Base-by-base conservation (phyloP, 2,329 filamentous ascomycete species). In the Sporothrix phasma region DNA sequence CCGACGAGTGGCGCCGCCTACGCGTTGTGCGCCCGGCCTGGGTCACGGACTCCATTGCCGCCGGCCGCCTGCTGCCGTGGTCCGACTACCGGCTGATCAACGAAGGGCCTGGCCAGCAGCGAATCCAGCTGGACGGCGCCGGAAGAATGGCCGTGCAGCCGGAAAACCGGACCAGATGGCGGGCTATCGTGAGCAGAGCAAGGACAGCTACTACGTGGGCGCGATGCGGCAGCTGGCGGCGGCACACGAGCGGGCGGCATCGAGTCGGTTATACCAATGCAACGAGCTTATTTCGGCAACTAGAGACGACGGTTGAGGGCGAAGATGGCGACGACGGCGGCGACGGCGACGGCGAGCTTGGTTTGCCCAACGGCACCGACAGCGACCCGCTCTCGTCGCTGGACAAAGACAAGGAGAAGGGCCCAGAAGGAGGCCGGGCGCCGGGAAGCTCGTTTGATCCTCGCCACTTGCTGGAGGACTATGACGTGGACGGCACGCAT, bases 1-100 rank as follows among this genome's bases (percentile, higher is more conserved):
- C 86, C 31, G 84, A 93, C 62, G 94, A 99, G 68, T 97, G 96
- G 72, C 83, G 81, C 62, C 86, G 84, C 68, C 97, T 97, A 74
- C 86, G 93, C 53, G 90, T 99, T 43, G 94, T 97, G 60, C 96
- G 94, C 74, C 94, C 94, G 0, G 87, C 90, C 22, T 99, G 94
- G 94, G 84, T 99, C 3, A 87, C 91, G 15, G 93, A 99, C 69
- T 97, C 92, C 66, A 84, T 97, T 53, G 80, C 84, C 64, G 89
- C 90, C 6, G 91, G 91, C 5, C 88, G 84, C 70, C 76, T 97
- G 51, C 78, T 97, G 31, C 88, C 93, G 0, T 99, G 95, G 94
- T 81, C 88, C 66, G 80, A 86, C 13, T 99, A 94, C 72, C 85
- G 90, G 34, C 86, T 97, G 0, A 78, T 97, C 3, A 89, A 94